These are phyloP conservation scores for Didymella segeticola DNA, from an alignment of 2,329 filamentous ascomycete species.

Conservation along the genomic window DNA sequence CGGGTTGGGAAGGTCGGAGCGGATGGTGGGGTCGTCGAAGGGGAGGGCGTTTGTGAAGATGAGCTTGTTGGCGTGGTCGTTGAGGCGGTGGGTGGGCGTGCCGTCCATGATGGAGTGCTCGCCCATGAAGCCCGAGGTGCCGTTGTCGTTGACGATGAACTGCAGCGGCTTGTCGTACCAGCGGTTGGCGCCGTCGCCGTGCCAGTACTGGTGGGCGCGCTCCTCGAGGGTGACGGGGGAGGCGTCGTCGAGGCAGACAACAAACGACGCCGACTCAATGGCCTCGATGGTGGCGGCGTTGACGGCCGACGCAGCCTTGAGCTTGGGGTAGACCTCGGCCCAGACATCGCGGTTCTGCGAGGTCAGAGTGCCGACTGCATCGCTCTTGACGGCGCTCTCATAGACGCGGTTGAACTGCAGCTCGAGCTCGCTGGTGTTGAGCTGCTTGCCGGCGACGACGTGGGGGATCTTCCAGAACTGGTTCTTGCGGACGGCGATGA, in stretches of 20 bases:
- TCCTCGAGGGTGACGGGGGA: constrained; percentile 92
- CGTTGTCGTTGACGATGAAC: constrained; percentile 98
- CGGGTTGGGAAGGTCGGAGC: constrained; percentile 85
- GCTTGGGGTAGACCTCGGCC: constrained; percentile 71
- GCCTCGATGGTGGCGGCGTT: constrained; percentile 80
- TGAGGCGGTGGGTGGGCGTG: constrained; percentile 94
- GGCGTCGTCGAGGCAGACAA: constrained; percentile 92
- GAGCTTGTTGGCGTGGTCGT: constrained; percentile 89
- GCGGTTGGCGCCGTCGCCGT: constrained; percentile 92
- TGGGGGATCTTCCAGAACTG: constrained; percentile 93
- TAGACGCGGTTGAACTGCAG: constrained; percentile 87
- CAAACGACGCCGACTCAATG: constrained; percentile 87
- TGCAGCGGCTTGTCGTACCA: constrained; percentile 99
- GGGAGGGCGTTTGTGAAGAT: constrained; percentile 96
- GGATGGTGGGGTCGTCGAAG: constrained; percentile 77
- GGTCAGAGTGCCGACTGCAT: constrained; percentile 83
- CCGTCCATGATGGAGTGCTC: constrained; percentile 99
- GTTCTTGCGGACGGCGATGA: constrained; percentile 91
- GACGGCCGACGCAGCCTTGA: constrained; percentile 76
- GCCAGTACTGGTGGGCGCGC: constrained; percentile 96
- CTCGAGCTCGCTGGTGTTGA: constrained; percentile 90
- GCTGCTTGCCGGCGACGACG: constrained; percentile 80
- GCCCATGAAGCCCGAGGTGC: constrained; percentile 95
- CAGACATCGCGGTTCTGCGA: constrained; percentile 93
- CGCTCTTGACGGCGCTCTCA: constrained; percentile 72